Base-by-base conservation (phyloP, 306 rosid species). In the Trifolium fragiferum region DNA sequence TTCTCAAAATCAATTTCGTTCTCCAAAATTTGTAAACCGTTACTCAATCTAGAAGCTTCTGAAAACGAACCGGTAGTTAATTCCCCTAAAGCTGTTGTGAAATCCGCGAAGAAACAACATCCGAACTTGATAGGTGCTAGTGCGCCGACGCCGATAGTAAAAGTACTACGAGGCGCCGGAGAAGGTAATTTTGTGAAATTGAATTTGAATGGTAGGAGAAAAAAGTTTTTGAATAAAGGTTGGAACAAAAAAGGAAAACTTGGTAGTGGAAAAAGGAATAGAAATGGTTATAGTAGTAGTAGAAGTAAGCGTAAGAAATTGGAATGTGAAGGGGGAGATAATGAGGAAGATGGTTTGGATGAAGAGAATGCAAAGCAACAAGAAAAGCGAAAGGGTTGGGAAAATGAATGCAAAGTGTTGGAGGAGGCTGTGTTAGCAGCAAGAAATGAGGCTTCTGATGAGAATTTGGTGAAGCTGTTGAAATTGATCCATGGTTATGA, bases 131-230 rank as follows among this genome's bases (percentile, higher is more conserved):
- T 93, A 10, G 92, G 97, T 44, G 80, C 86, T 10, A 86, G 79
- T 32, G 81, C 64, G 50, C 86, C 92, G 2, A 35, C 71, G 44
- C 90, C 91, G 15, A 64, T 68, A 0, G 84, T 72, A 27, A 93
- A 88, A 81, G 41, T 82, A 13, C 80, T 88, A 54, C 82, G 81
- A 66, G 72, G 79, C 38, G 80, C 84, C 1, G 71, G 74, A 0
- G 97, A 89, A 58, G 97, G 96, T 4, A 93, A 93, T 82, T 93
- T 88, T 13, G 98, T 91, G 82, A 91, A 63, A 83, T 82, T 93
- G 61, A 87, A 89, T 73, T 0, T 91, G 83, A 88, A 55, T 57
- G 80, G 92, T 7, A 82, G 72, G 78, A 82, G 85, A 51, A 85
- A 74, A 57, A 93, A 84, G 84, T 89, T 88, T 69, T 7, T 85